These are phyloP conservation scores for Trichoderma citrinoviride DNA, from an alignment of 2,329 filamentous ascomycete species.

Conservation along the genomic window DNA sequence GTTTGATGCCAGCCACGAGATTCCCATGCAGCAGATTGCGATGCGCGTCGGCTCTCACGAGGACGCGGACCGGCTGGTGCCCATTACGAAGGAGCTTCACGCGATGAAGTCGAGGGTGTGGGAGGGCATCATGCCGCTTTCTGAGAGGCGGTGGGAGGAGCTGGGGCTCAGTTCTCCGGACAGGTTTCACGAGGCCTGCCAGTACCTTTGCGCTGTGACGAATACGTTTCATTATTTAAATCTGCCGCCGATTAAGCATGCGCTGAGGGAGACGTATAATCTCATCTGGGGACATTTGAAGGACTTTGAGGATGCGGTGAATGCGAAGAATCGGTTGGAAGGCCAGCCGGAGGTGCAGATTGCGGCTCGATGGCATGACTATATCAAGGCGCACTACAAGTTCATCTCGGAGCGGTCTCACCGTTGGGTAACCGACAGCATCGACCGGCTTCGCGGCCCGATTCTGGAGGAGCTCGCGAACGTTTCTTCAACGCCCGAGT, in stretches of 20 bases:
- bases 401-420: constrained; percentile 27
- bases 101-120: constrained; percentile 33
- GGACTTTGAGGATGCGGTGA: constrained; percentile 29
- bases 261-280: constrained; percentile 30
- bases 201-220: constrained; percentile 25
- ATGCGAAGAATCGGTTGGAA: constrained; percentile 22
- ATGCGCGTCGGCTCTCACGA: constrained; percentile 27
- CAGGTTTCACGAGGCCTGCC: constrained; percentile 30
- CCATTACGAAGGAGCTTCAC: constrained; percentile 31
- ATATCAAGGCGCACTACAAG: constrained; percentile 28
- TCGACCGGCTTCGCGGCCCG: constrained; percentile 26
- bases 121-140: constrained; percentile 32
- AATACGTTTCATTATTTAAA: constrained; percentile 33
- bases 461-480: constrained; percentile 17
- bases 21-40: constrained; percentile 19
- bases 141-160: constrained; percentile 30
- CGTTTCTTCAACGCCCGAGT: neutral
- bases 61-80: constrained; percentile 23
- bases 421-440: constrained; percentile 28
- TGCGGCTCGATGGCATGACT: constrained; percentile 30
- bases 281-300: constrained; percentile 29
- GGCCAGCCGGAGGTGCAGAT: constrained; percentile 21
- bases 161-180: constrained; percentile 25
- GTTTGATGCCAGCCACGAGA: constrained; percentile 14
- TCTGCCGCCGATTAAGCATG: constrained; percentile 21